Base-by-base conservation (phyloP, 176 grass and related monocot species). In the Thalia dealbata region DNA sequence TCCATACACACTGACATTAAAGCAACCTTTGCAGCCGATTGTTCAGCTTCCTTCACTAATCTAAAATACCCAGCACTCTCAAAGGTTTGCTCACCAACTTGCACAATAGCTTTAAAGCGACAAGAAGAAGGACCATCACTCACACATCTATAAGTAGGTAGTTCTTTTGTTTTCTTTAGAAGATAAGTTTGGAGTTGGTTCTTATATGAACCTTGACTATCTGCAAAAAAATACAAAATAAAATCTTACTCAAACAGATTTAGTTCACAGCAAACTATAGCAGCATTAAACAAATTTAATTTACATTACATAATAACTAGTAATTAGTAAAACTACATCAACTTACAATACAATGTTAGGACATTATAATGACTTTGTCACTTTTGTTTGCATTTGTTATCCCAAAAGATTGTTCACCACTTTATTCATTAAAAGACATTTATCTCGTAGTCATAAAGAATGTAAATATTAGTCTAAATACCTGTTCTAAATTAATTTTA, bases 41-140 rank as follows among this genome's bases (percentile, higher is more conserved):
- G 30, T 78, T 96, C 89, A 14, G 92, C 87, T 76, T 92, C 86
- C 63, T 81, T 92, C 29, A 84, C 0, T 84, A 89, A 85, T 42
- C 22, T 23, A 64, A 50, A 90, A 27, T 58, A 86, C 52, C 70
- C 29, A 30, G 80, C 73, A 77, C 84, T 86, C 79, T 92, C 89
- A 69, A 96, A 96, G 48, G 61, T 51, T 75, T 78, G 69, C 25
- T 82, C 92, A 80, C 90, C 86, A 58, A 96, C 75, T 18, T 69
- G 77, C 50, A 96, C 89, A 80, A n/a, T 61, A 65, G 80, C 81
- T 77, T 92, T 96, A 76, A 90, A 96, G n/a, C 45, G 75, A 65
- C 56, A 29, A 65, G 65, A 45, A 71, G 73, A 86, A 79, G 67
- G 54, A 68, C 82, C 92, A 6, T 71, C 64, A 11, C 64, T 18